These are phyloP conservation scores for Quercus parvula DNA, from an alignment of 306 rosid genomes.

Conservation along the genomic window DNA sequence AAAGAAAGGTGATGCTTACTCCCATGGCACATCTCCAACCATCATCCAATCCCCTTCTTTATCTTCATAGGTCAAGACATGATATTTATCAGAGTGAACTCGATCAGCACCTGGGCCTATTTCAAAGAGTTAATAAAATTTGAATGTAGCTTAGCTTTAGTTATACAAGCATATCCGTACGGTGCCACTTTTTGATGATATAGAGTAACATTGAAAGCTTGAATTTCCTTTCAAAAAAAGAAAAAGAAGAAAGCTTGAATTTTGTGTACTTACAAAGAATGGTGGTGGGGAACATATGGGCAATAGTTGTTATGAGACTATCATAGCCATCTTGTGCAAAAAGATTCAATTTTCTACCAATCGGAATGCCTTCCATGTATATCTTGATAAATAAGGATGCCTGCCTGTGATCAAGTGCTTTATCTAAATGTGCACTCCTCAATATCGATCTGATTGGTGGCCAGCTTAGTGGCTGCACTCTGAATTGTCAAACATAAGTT, in stretches of 20 bases:
- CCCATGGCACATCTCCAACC: constrained; percentile 69
- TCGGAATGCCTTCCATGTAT: constrained; percentile 54
- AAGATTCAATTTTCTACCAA: constrained; percentile 50
- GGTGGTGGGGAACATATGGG: constrained; percentile 42
- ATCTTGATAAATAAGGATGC: constrained; percentile 46
- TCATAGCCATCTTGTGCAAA: constrained; percentile 40
- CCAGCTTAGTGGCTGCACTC: constrained; percentile 24
- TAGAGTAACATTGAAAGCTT: neutral
- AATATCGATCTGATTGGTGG: constrained; percentile 50
- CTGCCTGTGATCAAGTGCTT: constrained; percentile 18
- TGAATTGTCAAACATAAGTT: neutral
- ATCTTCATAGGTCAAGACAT: constrained; percentile 49
- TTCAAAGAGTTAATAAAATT: neutral
- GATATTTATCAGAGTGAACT: constrained; percentile 27
- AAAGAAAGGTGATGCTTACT: constrained; percentile 30
- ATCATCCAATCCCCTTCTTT: constrained; percentile 60
- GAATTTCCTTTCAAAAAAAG: neutral
- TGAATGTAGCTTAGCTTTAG: neutral
- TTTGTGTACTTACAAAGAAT: constrained; percentile 39
- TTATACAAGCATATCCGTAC: too few species aligned
- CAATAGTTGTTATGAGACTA: constrained; percentile 41
- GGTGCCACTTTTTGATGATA: too few species aligned
- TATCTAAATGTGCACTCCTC: constrained; percentile 40
- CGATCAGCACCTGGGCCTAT: constrained; percentile 40
- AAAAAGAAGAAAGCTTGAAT: too few species aligned